Percentiles rank a stretch among this genome's conserved stretches.
phyloP scores from a whole-genome alignment of 345 rosid species.

The Pistacia integerrima region DNA sequence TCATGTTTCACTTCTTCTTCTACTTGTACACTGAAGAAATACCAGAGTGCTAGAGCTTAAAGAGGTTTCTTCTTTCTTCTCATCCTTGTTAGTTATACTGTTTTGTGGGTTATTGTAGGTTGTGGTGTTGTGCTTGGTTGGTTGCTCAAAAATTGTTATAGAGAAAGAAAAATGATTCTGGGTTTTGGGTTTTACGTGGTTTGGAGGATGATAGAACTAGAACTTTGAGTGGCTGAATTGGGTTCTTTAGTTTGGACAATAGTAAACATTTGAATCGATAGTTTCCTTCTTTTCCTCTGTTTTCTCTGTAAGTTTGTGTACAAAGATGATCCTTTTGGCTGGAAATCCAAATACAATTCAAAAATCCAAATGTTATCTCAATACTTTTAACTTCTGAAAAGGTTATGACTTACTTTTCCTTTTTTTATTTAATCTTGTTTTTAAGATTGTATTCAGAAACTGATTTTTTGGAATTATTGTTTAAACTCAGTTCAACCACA shows the following conservation, averaged over 20 bases:
- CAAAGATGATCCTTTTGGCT: too few relatives aligned
- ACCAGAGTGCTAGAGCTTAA: not conserved
- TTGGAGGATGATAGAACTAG: not conserved
- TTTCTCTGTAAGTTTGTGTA: not conserved
- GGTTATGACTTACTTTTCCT: too few relatives aligned
- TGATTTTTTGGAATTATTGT: too few relatives aligned
- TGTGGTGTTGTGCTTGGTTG: not conserved
- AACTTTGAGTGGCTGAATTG: not conserved
- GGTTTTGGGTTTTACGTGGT: not conserved
- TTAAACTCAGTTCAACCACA: not conserved
- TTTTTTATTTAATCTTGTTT: too few relatives aligned
- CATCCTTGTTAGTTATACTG: not conserved
- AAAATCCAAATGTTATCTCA: too few relatives aligned
- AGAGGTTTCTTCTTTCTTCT: not conserved
- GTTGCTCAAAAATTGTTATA: slow-evolving; percentile 1
- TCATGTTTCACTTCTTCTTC: not conserved
- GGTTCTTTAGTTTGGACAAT: not conserved
- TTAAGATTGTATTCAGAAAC: too few relatives aligned
- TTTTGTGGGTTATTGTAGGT: not conserved
- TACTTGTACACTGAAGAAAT: not conserved
- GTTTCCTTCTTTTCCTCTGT: slow-evolving; percentile 1
- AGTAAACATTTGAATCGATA: not conserved
- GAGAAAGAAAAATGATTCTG: not conserved
- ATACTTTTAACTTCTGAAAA: too few relatives aligned
- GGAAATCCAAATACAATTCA: too few relatives aligned